Evolutionary conservation across 1,284 basidiomycete species (phyloP), one percentile per base, ranked within the genome.

Genomic region (Malassezia japonica): DNA sequence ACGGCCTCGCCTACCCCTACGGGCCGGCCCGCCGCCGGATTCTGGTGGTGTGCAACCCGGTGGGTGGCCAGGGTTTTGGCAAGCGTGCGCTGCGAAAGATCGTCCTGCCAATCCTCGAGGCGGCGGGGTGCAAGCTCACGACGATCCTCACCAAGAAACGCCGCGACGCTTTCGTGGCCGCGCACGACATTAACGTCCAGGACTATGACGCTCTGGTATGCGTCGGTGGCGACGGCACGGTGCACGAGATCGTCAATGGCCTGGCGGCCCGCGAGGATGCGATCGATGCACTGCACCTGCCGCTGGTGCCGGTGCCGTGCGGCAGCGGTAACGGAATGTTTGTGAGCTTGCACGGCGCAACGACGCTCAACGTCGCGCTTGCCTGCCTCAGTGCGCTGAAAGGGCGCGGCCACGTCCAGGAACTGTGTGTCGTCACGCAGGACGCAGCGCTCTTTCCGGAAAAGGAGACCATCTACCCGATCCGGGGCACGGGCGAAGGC

Each of bases 221-320:
- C 7, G 81, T 92, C 20, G 90, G 87, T 0, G 91, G 91, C 0
- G 91, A 96, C 70, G 91, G 91, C 5, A 78, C 89, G 35, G 70
- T 90, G 7, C 87, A 91, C 68, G 91, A 96, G 74, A 78, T 92
- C n/a, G 69, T 94, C 66, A 96, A 98, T 67, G 94, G 91, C 2
- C 81, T 95, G 42, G 84, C 86, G 1, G 75, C 80, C 35, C 83
- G 89, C 47, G 70, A 77, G 8, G 79, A 86, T 46, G 84, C 86
- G 0, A 73, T 76, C 16, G 78, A 77, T 38, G 90, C 88, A 0
- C 80, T 96, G 39, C 33, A 54, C 4, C 82, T 83, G 35, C 87
- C 90, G 0, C 75, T 96, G 21, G 83, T 82, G 1, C 87, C 87
- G 1, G 83, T 98, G 59, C 89, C 94, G 2, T 83, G 86, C 9